Evolutionary conservation across 768 basidiomycete species (phyloP), one percentile per base, ranked within the genome.

Genomic region (Tephrocybe sp.): DNA sequence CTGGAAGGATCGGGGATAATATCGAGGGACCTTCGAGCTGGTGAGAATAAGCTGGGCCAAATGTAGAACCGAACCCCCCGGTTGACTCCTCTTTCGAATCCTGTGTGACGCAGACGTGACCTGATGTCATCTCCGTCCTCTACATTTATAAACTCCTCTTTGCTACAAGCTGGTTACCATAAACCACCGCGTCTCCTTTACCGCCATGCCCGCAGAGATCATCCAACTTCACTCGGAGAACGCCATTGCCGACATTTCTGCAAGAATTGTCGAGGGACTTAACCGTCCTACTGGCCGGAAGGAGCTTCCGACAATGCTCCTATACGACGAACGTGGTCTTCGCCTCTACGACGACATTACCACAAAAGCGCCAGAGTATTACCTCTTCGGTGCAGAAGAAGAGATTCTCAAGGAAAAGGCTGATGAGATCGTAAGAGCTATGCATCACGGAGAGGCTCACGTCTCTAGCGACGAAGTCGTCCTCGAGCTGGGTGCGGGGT

Each of bases 401-500:
- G 77, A 84, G 51, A 88, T 99, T 50, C 72, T 98, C 54, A 84
- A 82, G 67, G 71, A 64, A 21, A 75, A 88, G 53, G 84, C 83
- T 2, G 70, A 78, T 38, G 86, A 92, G 27, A 94, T 99, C 44
- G 86, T 86, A 15, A 70, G 68, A 24, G 68, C 73, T 45, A 92
- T 93, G 86, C 80, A 89, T 64, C 65, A 69, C 39, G 60, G 70
- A 11, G 61, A 65, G 23, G 65, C 64, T 18, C 63, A 61, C 0
- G 56, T 66, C 15, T 57, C 60, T 13, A 60, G 70, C 2, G 80
- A 77, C 34, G 78, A 82, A 45, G 76, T 84, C 44, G 75, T 97
- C 6, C 75, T 97, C 34, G 94, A 97, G 63, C 77, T 98, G n/a
- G 94, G 95, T 37, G 91, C 94, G 8, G 94, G 94, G 91, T 94